Evolutionary conservation across 331 rosid species (phyloP), one percentile per base, ranked within the genome.

Genomic region (Malus hybrid): DNA sequence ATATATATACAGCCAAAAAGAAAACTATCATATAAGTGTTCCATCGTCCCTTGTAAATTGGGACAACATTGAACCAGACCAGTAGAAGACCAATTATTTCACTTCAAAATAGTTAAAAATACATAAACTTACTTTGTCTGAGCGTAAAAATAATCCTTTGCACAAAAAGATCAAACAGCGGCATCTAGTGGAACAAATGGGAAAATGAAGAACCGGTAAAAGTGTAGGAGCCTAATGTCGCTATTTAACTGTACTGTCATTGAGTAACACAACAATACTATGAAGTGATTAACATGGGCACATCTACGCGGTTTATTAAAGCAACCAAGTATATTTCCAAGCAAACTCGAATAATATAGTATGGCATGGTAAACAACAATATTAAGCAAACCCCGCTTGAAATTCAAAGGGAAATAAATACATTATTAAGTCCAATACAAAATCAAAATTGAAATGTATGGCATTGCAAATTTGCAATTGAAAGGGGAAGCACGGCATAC

Each of bases 401-500:
- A 29, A 33, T 65, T 56, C 61, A 55, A 55, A 65, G 67, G 9
- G 20, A 54, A 54, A 52, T 3, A 55, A 19, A 55, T 55, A 42
- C 61, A 55, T 55, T 55, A 42, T 42, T 55, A 19, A 55, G 61
- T 74, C 65, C 42, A 60, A 34, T 19, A 48, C 54, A 60, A 18
- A 70, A 66, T 13, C 75, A 56, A 22, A 65, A 59, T 20, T 67
- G 33, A 70, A 61, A n/a, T 5, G 56, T 13, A 69, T 54, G 34
- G 69, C 57, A 36, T 32, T 72, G 73, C 48, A 42, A 10, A 42
- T 42, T 42, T 10, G 48, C 27, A 59, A 73, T 78, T 13, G 6
- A 34, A 52, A 6, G 20, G 44, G 27, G 15, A 5, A 64, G 27
- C 7, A 71, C 48, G 48, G 34, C 84, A 71, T 80, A 95, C 99